These are phyloP conservation scores for Zymoseptoria pseudotritici DNA, from an alignment of 2,329 filamentous ascomycete genomes.

Conservation along the genomic window DNA sequence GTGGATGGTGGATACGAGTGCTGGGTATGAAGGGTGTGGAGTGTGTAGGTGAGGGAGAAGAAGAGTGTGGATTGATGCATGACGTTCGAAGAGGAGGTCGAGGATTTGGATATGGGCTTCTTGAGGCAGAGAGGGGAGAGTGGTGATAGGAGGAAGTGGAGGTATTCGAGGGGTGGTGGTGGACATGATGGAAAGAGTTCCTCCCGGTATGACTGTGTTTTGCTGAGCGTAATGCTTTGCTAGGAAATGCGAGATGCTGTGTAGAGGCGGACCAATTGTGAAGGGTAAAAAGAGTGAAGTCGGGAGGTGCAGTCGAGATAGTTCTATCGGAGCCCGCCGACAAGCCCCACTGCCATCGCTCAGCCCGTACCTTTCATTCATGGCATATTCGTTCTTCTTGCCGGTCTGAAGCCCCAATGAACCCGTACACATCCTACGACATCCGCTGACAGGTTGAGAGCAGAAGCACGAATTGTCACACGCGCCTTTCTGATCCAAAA, in stretches of 20 bases:
- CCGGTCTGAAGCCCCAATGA: background rate
- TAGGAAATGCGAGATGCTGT: too few species aligned
- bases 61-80: conserved; percentile 63
- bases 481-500: background rate
- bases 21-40: background rate
- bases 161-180: background rate
- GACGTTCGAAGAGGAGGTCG: conserved; percentile 80
- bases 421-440: too few species aligned
- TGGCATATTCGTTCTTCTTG: background rate
- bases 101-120: conserved; percentile 52
- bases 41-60: conserved; percentile 59
- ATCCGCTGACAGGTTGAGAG: too few species aligned
- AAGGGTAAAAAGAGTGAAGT: too few species aligned
- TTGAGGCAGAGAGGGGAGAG: conserved; percentile 50
- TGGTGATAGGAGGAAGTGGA: conserved; percentile 44
- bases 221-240: too few species aligned
- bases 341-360: background rate
- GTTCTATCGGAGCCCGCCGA: background rate
- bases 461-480: background rate
- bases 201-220: too few species aligned
- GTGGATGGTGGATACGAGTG: background rate
- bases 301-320: background rate
- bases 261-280: too few species aligned
- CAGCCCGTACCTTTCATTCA: background rate
- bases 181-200: background rate